Percentiles rank a stretch among this genome's conserved stretches.
Conservation (phyloP, 208 protist genomes). For the Trypanosoma scelopori region DNA sequence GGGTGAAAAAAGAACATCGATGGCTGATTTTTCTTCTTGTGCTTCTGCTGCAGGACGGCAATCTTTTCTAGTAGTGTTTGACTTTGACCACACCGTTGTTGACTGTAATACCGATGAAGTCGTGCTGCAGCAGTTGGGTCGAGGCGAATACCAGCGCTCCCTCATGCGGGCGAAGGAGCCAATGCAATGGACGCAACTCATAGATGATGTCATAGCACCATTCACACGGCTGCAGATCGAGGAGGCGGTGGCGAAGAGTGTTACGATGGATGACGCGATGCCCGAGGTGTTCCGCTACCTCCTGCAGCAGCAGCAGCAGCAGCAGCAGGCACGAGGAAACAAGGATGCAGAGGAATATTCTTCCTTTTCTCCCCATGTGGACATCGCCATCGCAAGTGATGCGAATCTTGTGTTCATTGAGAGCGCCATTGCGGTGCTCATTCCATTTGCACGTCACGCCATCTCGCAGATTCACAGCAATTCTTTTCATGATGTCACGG, state of each 20-base stretch:
- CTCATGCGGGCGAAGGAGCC: conserved; percentile 28
- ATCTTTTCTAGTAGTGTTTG: conserved; percentile 88
- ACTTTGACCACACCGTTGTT: conserved; percentile 89
- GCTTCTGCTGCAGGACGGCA: conserved; percentile 39
- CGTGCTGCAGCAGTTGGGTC: conserved; percentile 58
- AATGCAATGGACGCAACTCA: conserved; percentile 81
- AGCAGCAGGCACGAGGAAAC: conserved; percentile 29
- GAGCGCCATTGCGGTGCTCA: conserved; percentile 40
- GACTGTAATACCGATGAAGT: conserved; percentile 87
- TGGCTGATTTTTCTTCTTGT: neutral
- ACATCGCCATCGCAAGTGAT: conserved; percentile 85
- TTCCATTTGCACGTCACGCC: conserved; percentile 39
- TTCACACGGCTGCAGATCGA: conserved; percentile 52
- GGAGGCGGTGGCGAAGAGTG: conserved; percentile 45
- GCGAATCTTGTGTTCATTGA: conserved; percentile 85
- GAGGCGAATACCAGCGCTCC: conserved; percentile 29
- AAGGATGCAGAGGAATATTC: conserved; percentile 9
- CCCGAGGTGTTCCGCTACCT: conserved; percentile 70
- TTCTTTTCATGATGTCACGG: conserved; percentile 59
- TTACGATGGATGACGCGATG: conserved; percentile 64
- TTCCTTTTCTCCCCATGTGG: conserved; percentile 36
- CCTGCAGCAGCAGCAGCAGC: conserved; percentile 9
- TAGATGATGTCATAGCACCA: conserved; percentile 69
- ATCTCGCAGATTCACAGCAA: conserved; percentile 88
- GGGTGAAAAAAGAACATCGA: neutral